Evolutionary conservation across 73 alveolate genomes (phyloP), one percentile per base, ranked within the genome.

Genomic region (Halteria grandinella): DNA sequence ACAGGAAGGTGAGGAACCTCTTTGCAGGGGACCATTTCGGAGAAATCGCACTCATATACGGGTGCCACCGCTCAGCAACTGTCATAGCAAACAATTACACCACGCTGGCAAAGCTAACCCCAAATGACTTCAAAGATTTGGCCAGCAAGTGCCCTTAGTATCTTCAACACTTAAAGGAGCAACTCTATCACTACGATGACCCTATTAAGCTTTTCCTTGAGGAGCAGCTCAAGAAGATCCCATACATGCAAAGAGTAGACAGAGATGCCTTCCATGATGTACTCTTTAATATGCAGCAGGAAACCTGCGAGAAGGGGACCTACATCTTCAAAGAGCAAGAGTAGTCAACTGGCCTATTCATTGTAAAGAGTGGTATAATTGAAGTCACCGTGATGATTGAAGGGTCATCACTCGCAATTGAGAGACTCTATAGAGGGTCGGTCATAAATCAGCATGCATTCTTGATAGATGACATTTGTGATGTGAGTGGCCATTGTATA

Each of bases 21-120:
- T 24, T 4, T 54, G 41, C 85, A 7, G 85, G 85, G 3, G 85
- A 73, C 41, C 75, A 73, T 73, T 73, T 73, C 55, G 85, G 85
- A 36, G 85, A 37, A 73, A 73, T 18, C 36, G 1, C 32, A 25
- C 10, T 27, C 18, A 36, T 51, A 51, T 54, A 55, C 24, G 18
- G 32, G 10, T 62, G 85, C 62, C 12, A 54, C 33, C 52, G 85
- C 23, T 54, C 85, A 31, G 62, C 85, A 32, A 55, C 74, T 28
- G 85, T 73, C 34, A 73, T 64, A 3, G 54, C 85, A 2, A 52
- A 28, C 33, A 73, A 73, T 24, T 73, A 73, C 57, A 47, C 75
- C 62, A 73, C 85, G 14, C 28, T 73, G 27, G 85, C 74, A 1
- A 57, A 43, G 29, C 75, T 73, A 8, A 15, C 54, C 3, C 20